Base-by-base conservation (phyloP, 371 early-diverging fungal genomes). In the Haplosporangium sp. region DNA sequence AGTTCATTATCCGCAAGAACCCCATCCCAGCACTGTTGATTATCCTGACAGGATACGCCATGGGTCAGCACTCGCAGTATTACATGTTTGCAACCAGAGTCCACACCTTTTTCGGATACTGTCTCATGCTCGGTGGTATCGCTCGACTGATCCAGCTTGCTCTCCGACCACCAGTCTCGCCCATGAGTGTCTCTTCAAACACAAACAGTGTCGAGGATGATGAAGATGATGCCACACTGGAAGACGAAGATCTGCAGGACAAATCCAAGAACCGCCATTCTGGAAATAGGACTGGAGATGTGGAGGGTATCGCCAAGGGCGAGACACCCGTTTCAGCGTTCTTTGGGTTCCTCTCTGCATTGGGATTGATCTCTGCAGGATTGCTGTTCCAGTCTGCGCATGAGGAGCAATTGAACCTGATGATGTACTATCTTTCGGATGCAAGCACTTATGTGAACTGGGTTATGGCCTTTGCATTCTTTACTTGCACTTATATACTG, bases 41-140 rank as follows among this genome's bases (percentile, higher is more conserved):
- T 48, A 60, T 76, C 36, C 43, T 76, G 47, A 76, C 77, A 46
- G 77, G 77, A 53, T 64, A 47, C 23, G 77, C 67, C 20, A 76
- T 76, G 77, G 71, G 77, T 4, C 77, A 76, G 46, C 77, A 76
- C 18, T n/a, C 67, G 4, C 77, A 76, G 60, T 76, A 76, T 50
- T 76, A 71, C 57, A 45, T 43, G 67, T 76, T 76, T 60, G 67
- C 77, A 13, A 76, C 77, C 36, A 41, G 38, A 11, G 61, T 76
- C 8, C 77, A 76, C 50, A 76, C 72, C 42, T 76, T 76, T 47
- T 76, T 76, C 38, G 77, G 77, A n/a, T 76, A 76, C 48, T 45
- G 63, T 9, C 61, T 76, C 16, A 76, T 76, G 71, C 42, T 76
- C 13, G 71, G 67, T 14, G 77, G 77, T 21, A 52, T 67, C 23